A percentile compares a stretch with the other conserved stretches of the same genome.
Conservation (phyloP, 352 stramenopile genomes). For the Phytophthora kernoviae region DNA sequence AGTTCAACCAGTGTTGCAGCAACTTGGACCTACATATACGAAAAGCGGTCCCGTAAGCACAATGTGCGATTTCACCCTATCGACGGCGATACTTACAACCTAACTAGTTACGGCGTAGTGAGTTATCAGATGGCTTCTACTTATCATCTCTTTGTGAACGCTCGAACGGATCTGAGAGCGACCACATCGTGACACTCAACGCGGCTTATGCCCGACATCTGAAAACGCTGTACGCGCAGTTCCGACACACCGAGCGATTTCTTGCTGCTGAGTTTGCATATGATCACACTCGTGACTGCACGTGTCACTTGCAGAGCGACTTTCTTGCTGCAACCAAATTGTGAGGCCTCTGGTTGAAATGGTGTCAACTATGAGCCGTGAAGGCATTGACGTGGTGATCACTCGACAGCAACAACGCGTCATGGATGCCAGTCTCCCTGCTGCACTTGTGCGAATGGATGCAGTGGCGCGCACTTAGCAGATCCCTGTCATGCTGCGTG, state of each 20-base stretch:
- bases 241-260: slow-evolving; percentile 60
- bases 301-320: slow-evolving; percentile 39
- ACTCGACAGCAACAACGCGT: slow-evolving; percentile 45
- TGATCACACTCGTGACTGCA: slow-evolving; percentile 47
- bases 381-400: slow-evolving; percentile 51
- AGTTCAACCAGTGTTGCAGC: slow-evolving; percentile 34
- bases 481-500: slow-evolving; percentile 62
- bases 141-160: slow-evolving; percentile 52
- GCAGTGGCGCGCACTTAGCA: slow-evolving; percentile 55
- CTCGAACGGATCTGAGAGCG: slow-evolving; percentile 68
- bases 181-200: slow-evolving; percentile 63
- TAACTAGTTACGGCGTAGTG: slow-evolving; percentile 40
- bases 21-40: slow-evolving; percentile 78
- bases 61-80: slow-evolving; percentile 50
- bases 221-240: slow-evolving; percentile 41
- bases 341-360: slow-evolving; percentile 45
- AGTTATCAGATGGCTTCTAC: slow-evolving; percentile 53
- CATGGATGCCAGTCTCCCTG: slow-evolving; percentile 48
- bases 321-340: slow-evolving; percentile 72
- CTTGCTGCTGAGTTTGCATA: slow-evolving; percentile 68
- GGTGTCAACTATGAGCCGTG: slow-evolving; percentile 28
- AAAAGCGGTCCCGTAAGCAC: slow-evolving; percentile 61
- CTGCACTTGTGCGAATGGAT: slow-evolving; percentile 50
- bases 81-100: slow-evolving; percentile 14
- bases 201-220: slow-evolving; percentile 61